These are phyloP conservation scores for Fusarium sp. DNA, from an alignment of 2,329 filamentous ascomycete species.

Conservation along the genomic window DNA sequence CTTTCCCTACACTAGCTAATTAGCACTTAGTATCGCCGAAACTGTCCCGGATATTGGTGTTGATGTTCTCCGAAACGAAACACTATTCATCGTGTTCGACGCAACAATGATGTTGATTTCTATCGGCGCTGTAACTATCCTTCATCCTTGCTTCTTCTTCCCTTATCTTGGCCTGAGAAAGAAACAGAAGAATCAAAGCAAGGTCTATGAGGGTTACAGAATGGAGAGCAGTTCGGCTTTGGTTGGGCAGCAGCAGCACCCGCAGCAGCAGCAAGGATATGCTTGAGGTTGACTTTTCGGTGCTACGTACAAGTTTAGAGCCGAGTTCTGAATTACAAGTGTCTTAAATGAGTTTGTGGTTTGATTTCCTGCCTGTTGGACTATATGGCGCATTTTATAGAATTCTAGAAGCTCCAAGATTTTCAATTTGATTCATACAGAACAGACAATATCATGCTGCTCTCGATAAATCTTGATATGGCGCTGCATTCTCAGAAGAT, in stretches of 20 bases:
- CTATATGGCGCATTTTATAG: background rate
- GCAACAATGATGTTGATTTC: conserved; percentile 24
- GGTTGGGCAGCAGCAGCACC: background rate
- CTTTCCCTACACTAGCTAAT: background rate
- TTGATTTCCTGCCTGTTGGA: background rate
- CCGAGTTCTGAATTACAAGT: background rate
- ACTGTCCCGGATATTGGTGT: conserved; percentile 10
- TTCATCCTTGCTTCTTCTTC: conserved; percentile 29
- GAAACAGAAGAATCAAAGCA: conserved; percentile 14
- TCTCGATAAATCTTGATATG: background rate
- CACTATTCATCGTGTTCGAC: conserved; percentile 29
- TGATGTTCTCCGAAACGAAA: conserved; percentile 27
- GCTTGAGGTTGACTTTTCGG: background rate
- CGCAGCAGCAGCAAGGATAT: background rate
- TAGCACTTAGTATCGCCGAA: conserved; percentile 12
- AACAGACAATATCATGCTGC: background rate
- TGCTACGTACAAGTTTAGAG: background rate
- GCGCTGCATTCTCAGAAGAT: accelerated
- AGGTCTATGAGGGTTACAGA: conserved; percentile 5
- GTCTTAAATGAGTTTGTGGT: background rate
- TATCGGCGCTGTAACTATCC: conserved; percentile 8
- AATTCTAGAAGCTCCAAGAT: background rate
- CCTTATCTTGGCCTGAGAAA: conserved; percentile 21
- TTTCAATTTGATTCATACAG: background rate
- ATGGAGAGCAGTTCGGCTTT: conserved; percentile 12